phyloP scores from a whole-genome alignment of 2,329 filamentous ascomycete genomes.

The Didymellaceae sp. region DNA sequence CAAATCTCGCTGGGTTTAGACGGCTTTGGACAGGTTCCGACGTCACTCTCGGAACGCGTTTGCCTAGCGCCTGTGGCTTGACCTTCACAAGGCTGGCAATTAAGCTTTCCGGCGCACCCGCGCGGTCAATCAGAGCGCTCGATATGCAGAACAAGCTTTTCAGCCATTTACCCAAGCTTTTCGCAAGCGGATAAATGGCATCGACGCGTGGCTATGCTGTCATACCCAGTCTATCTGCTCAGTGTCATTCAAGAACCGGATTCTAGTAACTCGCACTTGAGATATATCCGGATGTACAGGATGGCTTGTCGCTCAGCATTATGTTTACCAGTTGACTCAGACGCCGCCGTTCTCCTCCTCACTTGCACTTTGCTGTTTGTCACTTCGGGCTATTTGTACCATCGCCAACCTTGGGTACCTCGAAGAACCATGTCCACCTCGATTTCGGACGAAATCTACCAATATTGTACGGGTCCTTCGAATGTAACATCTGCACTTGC shows the following conservation, averaged over 20 bases:
- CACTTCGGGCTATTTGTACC: conserved; percentile 2
- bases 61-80: conserved; percentile 19
- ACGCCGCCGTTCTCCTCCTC: neutral
- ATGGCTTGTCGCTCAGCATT: neutral
- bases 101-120: conserved; percentile 3
- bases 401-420: neutral
- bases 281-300: neutral
- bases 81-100: conserved; percentile 11
- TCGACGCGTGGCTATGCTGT: conserved; percentile 18
- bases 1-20: too few species aligned
- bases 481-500: conserved; percentile 63
- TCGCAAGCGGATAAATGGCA: conserved; percentile 2
- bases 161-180: neutral
- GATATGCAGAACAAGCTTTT: neutral
- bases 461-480: conserved; percentile 65
- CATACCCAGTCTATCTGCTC: neutral
- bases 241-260: too few species aligned
- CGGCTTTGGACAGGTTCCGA: too few species aligned
- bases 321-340: neutral
- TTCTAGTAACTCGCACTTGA: neutral
- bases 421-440: conserved; percentile 21
- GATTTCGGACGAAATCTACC: conserved; percentile 51
- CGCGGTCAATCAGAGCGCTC: neutral
- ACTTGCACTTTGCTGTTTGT: neutral
- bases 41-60: conserved; percentile 4